Base-by-base conservation (phyloP, 2,329 filamentous ascomycete genomes). In the Alternaria sp. region DNA sequence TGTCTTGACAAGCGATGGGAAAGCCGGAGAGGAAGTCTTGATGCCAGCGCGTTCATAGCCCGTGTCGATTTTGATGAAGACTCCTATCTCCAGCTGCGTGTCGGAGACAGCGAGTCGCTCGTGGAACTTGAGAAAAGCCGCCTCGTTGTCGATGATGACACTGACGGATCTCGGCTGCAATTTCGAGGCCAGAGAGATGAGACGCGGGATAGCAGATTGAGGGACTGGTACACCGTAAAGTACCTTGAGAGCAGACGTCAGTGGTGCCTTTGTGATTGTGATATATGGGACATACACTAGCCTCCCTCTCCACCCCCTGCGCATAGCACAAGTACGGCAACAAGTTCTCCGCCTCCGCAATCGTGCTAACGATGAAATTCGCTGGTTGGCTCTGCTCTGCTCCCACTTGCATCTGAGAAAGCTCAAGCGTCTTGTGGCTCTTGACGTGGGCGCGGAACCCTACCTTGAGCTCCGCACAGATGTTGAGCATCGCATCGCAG, bases 391-490 rank as follows among this genome's bases (percentile, higher is more conserved):
- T 78, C 6, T 44, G 12, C 21, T 46, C 40, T 12, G 61, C 57
- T 9, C 91, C 90, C n/a, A 93, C 88, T 85, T 94, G 91, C 23
- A 93, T 79, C 56, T 84, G 83, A 3, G 90, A 86, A 53, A 92
- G 79, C 76, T 93, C 87, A 6, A 83, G 81, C 1, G 91, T 93
- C 89, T 96, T 96, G 78, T 96, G 92, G 21, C 91, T 93, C 81
- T 96, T 96, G 63, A 95, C 88, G 77, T 96, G 92, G 1, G 90
- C 89, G 62, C 92, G 84, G 82, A 93, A 95, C 7, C 85, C 85
- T 23, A 94, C 83, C 0, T 85, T 83, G 13, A 94, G 80, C 53
- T 81, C 80, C 44, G 85, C 77, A 13, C 86, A 85, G 0, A 91
- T 87, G 12, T 88, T 82, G 7, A 93, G 85, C 91, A 96, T 94